Evolutionary conservation across 768 basidiomycete genomes (phyloP), one percentile per base, ranked within the genome.

Genomic region (Candolleomyces efflorescens): DNA sequence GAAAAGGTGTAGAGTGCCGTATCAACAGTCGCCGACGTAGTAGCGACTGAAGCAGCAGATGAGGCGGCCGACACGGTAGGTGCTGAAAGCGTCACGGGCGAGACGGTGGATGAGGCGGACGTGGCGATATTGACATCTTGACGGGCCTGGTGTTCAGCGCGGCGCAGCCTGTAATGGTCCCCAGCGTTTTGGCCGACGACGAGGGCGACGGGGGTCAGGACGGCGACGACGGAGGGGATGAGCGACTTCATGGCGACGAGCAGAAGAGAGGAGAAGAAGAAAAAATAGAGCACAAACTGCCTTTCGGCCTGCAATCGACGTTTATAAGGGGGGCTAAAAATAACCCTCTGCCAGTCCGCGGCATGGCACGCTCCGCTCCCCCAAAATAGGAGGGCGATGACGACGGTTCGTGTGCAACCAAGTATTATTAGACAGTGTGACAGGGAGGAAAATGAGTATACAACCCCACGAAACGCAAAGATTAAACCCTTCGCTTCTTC

Each of bases 401-500:
- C 32, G 32, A 32, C 32, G 32, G 11, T 32, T 32, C 32, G 5
- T 32, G 32, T 5, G 32, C 32, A 32, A 32, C 32, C 32, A 32
- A 5, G 32, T 48, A 48, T 48, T 48, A 48, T 48, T 48, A 48
- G 46, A 48, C 24, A 20, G 23, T 5, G 18, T 13, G 18, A 48
- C 46, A 48, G 24, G 7, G 18, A 24, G 18, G 23, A 20, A 15
- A 48, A 20, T 23, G 18, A 32, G 11, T 27, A 23, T 53, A 53
- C 51, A 53, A 53, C 51, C 32, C 20, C n/a, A 22, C 44, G 53
- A 54, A 43, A 53, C 6, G 6, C 9, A 18, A 55, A 4, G 24
- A 26, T 47, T 77, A 86, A 53, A 82, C 79, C 67, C 82, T 83
- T 73, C 81, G 83, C 74, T 87, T 90, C 75, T 92, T 92, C 54